These are phyloP conservation scores for Yarrowia sp. DNA, from an alignment of 805 yeast genomes.

Conservation along the genomic window DNA sequence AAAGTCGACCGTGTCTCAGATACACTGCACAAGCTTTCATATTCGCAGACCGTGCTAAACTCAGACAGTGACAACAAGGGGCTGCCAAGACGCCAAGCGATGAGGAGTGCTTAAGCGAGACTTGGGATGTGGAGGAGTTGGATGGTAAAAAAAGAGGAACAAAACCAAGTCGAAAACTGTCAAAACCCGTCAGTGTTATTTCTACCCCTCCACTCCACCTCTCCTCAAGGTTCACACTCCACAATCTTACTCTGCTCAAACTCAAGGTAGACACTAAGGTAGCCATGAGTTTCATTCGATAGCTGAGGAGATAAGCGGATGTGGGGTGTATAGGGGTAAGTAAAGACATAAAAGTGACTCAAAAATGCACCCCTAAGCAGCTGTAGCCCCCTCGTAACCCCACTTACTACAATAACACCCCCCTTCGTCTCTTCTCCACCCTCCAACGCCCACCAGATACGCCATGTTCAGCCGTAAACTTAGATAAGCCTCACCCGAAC, in stretches of 20 bases:
- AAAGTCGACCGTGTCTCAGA: slow-evolving; percentile 1
- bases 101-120: not conserved
- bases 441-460: slow-evolving; percentile 5
- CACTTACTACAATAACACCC: no score
- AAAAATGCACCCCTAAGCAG: no score
- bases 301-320: not conserved
- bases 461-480: slow-evolving; percentile 5
- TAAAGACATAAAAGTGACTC: no score
- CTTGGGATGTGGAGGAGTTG: no score
- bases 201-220: not conserved
- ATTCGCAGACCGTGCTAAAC: not conserved
- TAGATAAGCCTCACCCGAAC: not conserved
- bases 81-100: slow-evolving; percentile 8
- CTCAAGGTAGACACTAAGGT: slow-evolving; percentile 11
- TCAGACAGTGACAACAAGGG: not conserved
- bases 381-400: no score
- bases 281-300: not conserved
- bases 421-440: not conserved
- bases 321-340: not conserved
- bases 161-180: no score
- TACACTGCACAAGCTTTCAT: not conserved
- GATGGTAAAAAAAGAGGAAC: no score
- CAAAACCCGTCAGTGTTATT: no score
- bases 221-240: not conserved
- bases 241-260: not conserved